Base-by-base conservation (phyloP, 805 yeast species). In the Limtongia smithiae region DNA sequence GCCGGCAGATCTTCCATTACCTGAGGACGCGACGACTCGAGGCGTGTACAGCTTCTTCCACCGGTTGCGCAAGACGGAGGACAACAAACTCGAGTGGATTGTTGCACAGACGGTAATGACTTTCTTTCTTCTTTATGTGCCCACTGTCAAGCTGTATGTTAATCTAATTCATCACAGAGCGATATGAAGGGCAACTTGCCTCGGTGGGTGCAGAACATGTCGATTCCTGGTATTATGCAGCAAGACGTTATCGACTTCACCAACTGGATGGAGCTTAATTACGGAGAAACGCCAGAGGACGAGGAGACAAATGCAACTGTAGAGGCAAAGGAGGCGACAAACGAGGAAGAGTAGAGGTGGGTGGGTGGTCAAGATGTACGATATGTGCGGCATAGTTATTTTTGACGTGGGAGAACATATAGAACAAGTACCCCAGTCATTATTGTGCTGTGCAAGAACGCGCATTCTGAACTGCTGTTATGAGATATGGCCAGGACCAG, bases 151-250 rank as follows among this genome's bases (percentile, higher is more conserved):
- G n/a, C 37, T 33, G 15, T 7, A 33, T 5, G 15, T 32, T 3
- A 14, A 22, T 21, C 11, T 33, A 33, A n/a, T 18, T 39, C 11
- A 9, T 7, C 11, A 5, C 30, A 53, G 57, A 53, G 57, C 44
- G 57, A 53, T 30, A 53, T 53, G 57, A 28, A 24, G 12, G 57
- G 57, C 17, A 53, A 51, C 28, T 18, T 51, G 28, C 55, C 55
- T 2, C 32, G 57, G 9, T 53, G 51, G 51, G 37, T 46, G 25
- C 57, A 53, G 37, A 50, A 46, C 21, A 25, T 37, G 43, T 50
- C 54, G 17, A 32, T 53, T 8, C 39, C 57, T 7, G 56, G 51
- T 4, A 39, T 53, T 11, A 27, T 53, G 31, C 48, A 39, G 14
- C 30, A 18, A 25, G 56, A 53, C 37, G 49, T 53, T 17, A 37